These are phyloP conservation scores for Crithidia brevicula DNA, from an alignment of 208 protist genomes.

Conservation along the genomic window DNA sequence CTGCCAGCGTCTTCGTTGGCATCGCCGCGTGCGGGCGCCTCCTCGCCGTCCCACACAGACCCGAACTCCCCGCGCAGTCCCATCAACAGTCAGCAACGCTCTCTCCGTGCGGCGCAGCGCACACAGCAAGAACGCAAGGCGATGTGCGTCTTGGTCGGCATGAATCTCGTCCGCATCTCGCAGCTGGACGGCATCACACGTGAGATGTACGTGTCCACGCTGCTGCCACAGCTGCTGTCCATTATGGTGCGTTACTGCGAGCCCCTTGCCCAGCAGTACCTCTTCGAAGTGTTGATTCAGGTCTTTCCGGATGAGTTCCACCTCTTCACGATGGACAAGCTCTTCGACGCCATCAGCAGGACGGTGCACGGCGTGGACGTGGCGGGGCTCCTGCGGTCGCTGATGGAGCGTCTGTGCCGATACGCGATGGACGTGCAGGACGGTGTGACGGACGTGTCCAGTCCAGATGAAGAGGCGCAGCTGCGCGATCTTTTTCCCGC, in stretches of 20 bases:
- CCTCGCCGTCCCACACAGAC: not conserved
- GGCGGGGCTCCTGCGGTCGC: slow-evolving; percentile 74
- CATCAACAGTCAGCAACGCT: slow-evolving; percentile 33
- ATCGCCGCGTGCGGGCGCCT: not conserved
- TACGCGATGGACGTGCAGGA: slow-evolving; percentile 65
- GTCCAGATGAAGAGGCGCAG: slow-evolving; percentile 44
- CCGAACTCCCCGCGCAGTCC: slow-evolving; percentile 13
- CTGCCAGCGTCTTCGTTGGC: not conserved
- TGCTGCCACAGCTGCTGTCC: slow-evolving; percentile 91
- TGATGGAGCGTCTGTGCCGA: slow-evolving; percentile 92
- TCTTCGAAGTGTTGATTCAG: slow-evolving; percentile 98
- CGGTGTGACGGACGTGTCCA: slow-evolving; percentile 25
- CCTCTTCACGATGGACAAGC: slow-evolving; percentile 90
- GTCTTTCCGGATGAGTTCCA: slow-evolving; percentile 99
- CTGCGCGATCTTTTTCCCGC: slow-evolving; percentile 49
- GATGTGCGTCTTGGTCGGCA: slow-evolving; percentile 97
- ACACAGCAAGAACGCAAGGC: slow-evolving; percentile 95
- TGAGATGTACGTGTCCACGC: slow-evolving; percentile 83
- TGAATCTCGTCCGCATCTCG: slow-evolving; percentile 97
- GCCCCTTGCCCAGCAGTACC: slow-evolving; percentile 97
- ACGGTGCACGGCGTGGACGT: slow-evolving; percentile 91
- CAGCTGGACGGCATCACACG: slow-evolving; percentile 95
- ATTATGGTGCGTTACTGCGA: slow-evolving; percentile 96
- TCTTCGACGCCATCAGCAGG: slow-evolving; percentile 75
- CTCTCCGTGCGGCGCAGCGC: slow-evolving; percentile 35